Conservation (phyloP, 768 basidiomycete genomes). For the Collybiopsis confluens region DNA sequence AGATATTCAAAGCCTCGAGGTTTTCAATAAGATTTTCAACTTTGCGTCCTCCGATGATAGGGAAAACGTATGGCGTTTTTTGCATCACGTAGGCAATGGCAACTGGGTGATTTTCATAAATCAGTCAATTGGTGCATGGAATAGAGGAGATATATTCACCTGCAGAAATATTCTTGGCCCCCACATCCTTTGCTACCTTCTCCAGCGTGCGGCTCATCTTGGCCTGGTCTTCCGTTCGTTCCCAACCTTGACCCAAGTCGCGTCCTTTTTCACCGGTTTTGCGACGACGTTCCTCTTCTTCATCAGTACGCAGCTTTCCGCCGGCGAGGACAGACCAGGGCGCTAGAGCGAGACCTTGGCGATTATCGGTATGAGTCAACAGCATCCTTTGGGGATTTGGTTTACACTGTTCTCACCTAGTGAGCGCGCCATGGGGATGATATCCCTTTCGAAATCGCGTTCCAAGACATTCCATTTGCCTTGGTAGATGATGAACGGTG, state of each 20-base stretch:
- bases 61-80: conserved; percentile 43
- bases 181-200: conserved; percentile 34
- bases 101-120: too few relatives aligned
- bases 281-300: conserved; percentile 24
- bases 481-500: conserved; percentile 45
- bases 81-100: conserved; percentile 33
- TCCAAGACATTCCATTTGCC: conserved; percentile 31
- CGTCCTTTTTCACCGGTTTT: conserved; percentile 28
- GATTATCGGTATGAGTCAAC: conserved; percentile 15
- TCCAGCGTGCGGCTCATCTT: conserved; percentile 27
- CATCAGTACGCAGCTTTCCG: conserved; percentile 26
- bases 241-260: conserved; percentile 8
- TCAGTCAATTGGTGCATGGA: not conserved
- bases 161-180: conserved; percentile 28
- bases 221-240: conserved; percentile 19
- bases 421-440: conserved; percentile 32
- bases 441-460: conserved; percentile 43
- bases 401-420: conserved; percentile 23
- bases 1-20: conserved; percentile 37
- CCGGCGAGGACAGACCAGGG: conserved; percentile 31
- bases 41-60: conserved; percentile 39
- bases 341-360: conserved; percentile 26
- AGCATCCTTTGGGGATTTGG: not conserved
- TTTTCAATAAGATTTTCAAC: conserved; percentile 38
- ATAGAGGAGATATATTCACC: conserved; percentile 16